phyloP scores from a whole-genome alignment of 257 asterid genomes.

The Capsicum rhomboideum region DNA sequence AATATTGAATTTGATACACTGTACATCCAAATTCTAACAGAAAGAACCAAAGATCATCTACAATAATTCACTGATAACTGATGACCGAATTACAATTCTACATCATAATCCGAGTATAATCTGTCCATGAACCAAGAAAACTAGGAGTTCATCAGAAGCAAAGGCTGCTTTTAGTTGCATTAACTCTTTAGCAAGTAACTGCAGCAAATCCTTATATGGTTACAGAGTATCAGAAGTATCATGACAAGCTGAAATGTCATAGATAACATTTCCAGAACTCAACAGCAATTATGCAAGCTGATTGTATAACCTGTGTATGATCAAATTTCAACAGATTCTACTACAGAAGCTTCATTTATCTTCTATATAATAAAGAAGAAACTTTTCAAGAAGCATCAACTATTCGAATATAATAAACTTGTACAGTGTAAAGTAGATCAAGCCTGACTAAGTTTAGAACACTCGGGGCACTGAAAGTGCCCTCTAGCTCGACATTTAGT shows the following conservation, averaged over 20 bases:
- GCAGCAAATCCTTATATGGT: not conserved
- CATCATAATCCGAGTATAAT: not conserved
- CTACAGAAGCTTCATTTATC: not conserved
- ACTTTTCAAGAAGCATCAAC: not conserved
- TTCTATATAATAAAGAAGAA: not conserved
- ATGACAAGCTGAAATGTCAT: not conserved
- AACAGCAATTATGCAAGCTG: not conserved
- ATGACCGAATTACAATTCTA: too few species aligned
- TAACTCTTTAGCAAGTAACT: too few species aligned
- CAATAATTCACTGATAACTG: too few species aligned
- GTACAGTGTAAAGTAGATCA: not conserved
- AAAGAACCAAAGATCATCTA: too few species aligned
- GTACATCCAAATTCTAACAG: not conserved
- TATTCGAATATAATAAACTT: too few species aligned
- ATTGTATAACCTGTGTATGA: not conserved
- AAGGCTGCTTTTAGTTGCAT: too few species aligned
- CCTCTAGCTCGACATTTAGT: slow-evolving; percentile 51
- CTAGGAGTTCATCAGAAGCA: too few species aligned
- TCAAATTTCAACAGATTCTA: not conserved
- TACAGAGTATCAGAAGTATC: not conserved
- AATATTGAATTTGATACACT: not conserved
- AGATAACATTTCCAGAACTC: not conserved
- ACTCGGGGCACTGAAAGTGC: slow-evolving; percentile 56
- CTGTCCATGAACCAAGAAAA: not conserved
- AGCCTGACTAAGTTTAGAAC: slow-evolving; percentile 24